Conservation (phyloP, 2,329 filamentous ascomycete genomes). For the Alternaria sp. region DNA sequence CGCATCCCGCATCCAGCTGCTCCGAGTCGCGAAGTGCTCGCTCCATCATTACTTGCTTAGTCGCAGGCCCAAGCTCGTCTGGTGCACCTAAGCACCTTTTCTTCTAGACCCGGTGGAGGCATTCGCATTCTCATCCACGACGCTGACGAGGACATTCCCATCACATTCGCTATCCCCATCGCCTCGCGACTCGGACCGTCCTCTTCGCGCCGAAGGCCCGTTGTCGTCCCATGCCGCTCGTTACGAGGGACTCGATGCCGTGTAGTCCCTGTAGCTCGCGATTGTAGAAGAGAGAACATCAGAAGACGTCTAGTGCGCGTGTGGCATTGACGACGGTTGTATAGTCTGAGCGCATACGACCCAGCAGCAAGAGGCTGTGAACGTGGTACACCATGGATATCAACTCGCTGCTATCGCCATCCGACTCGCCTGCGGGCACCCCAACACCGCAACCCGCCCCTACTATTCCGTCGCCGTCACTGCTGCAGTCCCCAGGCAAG, state of each 20-base stretch:
- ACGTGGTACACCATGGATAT: slow-evolving; percentile 56
- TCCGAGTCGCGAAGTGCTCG: slow-evolving; percentile 24
- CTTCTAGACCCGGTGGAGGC: slow-evolving; percentile 26
- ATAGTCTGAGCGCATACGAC: slow-evolving; percentile 4
- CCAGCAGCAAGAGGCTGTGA: slow-evolving; percentile 9
- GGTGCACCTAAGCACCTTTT: slow-evolving; percentile 35
- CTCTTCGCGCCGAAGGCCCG: slow-evolving; percentile 20
- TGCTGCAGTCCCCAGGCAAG: slow-evolving; percentile 44
- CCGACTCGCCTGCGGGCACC: slow-evolving; percentile 54
- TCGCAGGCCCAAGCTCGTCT: slow-evolving; percentile 35
- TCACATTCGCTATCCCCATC: slow-evolving; percentile 26
- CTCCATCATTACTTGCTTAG: slow-evolving; percentile 37
- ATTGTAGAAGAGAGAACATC: slow-evolving; percentile 16
- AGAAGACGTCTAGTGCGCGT: slow-evolving; percentile 12
- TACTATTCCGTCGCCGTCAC: slow-evolving; percentile 37
- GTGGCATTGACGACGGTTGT: slow-evolving; percentile 8
- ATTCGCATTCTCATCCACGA: slow-evolving; percentile 24
- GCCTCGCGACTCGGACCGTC: slow-evolving; percentile 20
- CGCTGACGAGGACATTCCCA: slow-evolving; percentile 21
- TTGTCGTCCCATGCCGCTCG: slow-evolving; percentile 36
- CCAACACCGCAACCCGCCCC: slow-evolving; percentile 45
- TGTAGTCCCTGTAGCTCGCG: slow-evolving; percentile 29
- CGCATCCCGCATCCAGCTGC: slow-evolving; percentile 18
- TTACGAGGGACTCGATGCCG: slow-evolving; percentile 25
- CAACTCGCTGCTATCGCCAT: slow-evolving; percentile 59